Conservation (phyloP, 2,329 filamentous ascomycete species). For the Beauveria caledonica region DNA sequence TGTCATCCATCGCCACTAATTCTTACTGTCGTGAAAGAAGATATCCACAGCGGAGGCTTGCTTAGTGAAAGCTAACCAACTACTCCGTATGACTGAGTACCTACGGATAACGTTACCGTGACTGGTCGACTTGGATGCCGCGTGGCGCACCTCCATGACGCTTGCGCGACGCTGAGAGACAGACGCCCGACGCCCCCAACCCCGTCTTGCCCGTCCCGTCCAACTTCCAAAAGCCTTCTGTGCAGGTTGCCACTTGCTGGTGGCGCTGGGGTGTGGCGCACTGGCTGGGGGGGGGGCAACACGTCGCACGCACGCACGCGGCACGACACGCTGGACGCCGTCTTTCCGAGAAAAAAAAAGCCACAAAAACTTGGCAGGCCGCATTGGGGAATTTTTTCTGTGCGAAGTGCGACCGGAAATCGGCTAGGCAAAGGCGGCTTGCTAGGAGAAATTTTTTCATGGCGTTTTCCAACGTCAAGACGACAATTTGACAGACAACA, state of each 20-base stretch:
- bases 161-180: neutral
- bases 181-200: too few species aligned
- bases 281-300: neutral
- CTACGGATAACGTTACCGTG: neutral
- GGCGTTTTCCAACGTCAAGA: neutral
- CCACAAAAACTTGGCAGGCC: conserved; percentile 6
- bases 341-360: conserved; percentile 1
- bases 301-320: neutral
- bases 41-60: conserved; percentile 6
- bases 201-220: neutral
- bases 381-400: conserved; percentile 2
- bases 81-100: too few species aligned
- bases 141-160: conserved; percentile 6
- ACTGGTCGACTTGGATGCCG: neutral
- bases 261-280: too few species aligned
- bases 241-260: neutral
- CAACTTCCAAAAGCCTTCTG: conserved; percentile 1
- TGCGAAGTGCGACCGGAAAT: conserved; percentile 2
- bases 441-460: neutral
- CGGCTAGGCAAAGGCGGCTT: conserved; percentile 2
- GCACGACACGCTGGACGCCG: too few species aligned
- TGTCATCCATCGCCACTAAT: neutral
- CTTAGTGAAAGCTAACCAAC: neutral
- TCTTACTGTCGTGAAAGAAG: neutral
- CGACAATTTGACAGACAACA: neutral